A percentile compares a stretch with the other conserved stretches of the same genome.
phyloP scores from a whole-genome alignment of 2,329 filamentous ascomycete genomes.

The Ceratocystis cubensis region DNA sequence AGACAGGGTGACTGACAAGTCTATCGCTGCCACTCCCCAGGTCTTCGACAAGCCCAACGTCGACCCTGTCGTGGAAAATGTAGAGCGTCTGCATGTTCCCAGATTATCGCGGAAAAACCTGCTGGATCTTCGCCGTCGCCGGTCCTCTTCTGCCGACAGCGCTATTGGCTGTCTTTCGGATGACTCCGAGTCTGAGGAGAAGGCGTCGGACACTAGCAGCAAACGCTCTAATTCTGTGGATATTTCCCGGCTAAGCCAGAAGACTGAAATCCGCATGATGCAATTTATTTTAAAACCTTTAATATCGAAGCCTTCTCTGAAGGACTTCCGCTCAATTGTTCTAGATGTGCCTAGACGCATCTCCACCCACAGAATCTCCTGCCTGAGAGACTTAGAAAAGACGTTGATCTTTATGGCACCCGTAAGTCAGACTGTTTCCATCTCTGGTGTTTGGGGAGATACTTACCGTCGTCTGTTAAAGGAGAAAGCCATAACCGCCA shows the following conservation, averaged over 20 bases:
- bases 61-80: constrained; percentile 28
- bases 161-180: constrained; percentile 17
- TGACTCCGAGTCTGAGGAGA: constrained; percentile 17
- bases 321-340: constrained; percentile 70
- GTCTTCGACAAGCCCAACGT: constrained; percentile 21
- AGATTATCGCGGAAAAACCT: constrained; percentile 26
- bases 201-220: constrained; percentile 8
- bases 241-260: constrained; percentile 13
- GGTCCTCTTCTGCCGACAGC: constrained; percentile 18
- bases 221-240: constrained; percentile 9
- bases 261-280: constrained; percentile 47
- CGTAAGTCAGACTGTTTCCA: constrained; percentile 60
- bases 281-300: constrained; percentile 69
- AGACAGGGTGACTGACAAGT: constrained; percentile 20
- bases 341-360: constrained; percentile 69
- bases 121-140: constrained; percentile 9
- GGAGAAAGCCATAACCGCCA: constrained; percentile 63
- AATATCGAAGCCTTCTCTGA: constrained; percentile 56
- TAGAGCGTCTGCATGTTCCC: constrained; percentile 37
- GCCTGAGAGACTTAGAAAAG: constrained; percentile 88
- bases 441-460: constrained; percentile 47
- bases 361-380: constrained; percentile 72
- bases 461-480: constrained; percentile 60
- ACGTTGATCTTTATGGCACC: constrained; percentile 80
- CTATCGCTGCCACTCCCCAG: background rate